These are phyloP conservation scores for Pseudogymnoascus sp. DNA, from an alignment of 2,329 filamentous ascomycete genomes.

Conservation along the genomic window DNA sequence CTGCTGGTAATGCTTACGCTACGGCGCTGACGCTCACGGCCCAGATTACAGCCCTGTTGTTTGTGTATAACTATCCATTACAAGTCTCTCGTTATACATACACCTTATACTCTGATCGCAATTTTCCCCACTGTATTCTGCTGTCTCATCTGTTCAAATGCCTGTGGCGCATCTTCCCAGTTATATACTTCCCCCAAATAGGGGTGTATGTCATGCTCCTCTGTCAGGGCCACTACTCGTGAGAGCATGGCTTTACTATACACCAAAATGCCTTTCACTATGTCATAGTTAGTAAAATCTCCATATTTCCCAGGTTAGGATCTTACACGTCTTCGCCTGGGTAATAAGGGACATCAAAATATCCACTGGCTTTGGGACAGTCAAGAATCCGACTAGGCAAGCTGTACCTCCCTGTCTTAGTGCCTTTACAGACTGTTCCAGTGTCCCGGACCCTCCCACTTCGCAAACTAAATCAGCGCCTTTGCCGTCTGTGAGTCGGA, in stretches of 20 bases:
- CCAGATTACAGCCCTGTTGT: background rate
- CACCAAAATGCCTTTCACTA: background rate
- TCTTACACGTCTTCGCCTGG: background rate
- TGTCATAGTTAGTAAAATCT: background rate
- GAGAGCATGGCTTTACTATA: background rate
- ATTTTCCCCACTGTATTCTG: constrained; percentile 4
- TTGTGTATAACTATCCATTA: background rate
- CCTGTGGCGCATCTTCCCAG: background rate
- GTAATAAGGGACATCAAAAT: constrained; percentile 8
- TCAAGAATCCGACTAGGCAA: background rate
- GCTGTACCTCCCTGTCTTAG: background rate
- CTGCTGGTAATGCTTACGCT: background rate
- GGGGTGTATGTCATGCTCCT: constrained; percentile 2
- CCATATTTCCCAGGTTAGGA: background rate
- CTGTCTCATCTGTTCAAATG: background rate
- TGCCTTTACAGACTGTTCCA: constrained; percentile 36
- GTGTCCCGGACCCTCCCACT: constrained; percentile 44
- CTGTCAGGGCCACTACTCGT: background rate
- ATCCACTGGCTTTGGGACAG: background rate
- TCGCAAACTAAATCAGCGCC: constrained; percentile 52
- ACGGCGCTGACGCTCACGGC: background rate
- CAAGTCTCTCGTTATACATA: background rate
- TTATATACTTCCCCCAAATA: constrained; percentile 1
- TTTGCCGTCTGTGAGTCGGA: constrained; percentile 36
- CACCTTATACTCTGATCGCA: constrained; percentile 12